Evolutionary conservation across 208 protist species (phyloP), one percentile per base, ranked within the genome.

Genomic region (Eutreptiella sp.): DNA sequence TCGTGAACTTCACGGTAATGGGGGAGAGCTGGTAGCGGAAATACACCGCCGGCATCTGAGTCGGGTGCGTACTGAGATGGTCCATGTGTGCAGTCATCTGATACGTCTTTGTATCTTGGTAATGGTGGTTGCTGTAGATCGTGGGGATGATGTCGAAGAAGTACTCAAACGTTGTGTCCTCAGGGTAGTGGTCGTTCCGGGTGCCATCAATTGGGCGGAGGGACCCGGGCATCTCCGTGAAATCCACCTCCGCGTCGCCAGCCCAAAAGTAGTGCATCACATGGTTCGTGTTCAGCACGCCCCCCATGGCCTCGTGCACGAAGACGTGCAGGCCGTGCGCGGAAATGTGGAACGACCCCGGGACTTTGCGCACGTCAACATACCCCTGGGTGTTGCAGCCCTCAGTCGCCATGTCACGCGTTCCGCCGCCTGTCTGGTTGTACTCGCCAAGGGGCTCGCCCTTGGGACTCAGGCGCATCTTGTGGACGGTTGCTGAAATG

Each of bases 1-100:
- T 69, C 2, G 64, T 70, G 57, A 90, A 85, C 42, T 74, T 63
- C 9, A 94, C 84, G 32, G 81, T 76, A 53, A 95, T 89, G 33
- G 90, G 87, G 9, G 85, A 91, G 5, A 93, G 47, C 46, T 94
- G 88, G 50, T 89, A 92, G 60, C 81, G 80, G 63, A 95, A 89
- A 23, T 87, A 79, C 2, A 92, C 57, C 14, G 82, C 79, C 48
- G 73, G 26, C 75, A 77, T 72, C 5, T 70, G 38, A 0, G 33
- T 21, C 11, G 35, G 4, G 27, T 50, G 36, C n/a, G 59, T 19
- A 0, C n/a, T 4, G 0, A 5, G 31, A 1, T 58, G 57, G 41
- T 46, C 69, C 31, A 53, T 63, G 27, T 63, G 58, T 1, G 60
- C 53, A 0, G 75, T 77, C 38, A 70, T 76, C 68, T 80, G 75